Percentiles rank a stretch among this genome's conserved stretches.
Conservation (phyloP, 306 rosid genomes). For the Cicer bijugum region DNA sequence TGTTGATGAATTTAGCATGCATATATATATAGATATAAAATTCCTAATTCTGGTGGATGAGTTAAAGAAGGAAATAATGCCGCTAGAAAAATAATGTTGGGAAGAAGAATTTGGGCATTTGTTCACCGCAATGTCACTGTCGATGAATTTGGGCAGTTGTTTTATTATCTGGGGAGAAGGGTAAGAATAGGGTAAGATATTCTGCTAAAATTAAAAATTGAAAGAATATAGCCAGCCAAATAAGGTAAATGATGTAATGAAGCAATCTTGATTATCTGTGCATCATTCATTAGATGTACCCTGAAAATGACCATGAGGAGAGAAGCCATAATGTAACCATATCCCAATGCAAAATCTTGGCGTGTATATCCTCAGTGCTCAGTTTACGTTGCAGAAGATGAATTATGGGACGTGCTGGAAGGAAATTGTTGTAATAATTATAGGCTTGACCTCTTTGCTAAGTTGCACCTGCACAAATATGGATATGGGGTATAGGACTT, state of each 20-base stretch:
- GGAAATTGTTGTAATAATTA: background rate
- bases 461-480: background rate
- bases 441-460: background rate
- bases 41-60: constrained; percentile 11
- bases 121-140: background rate
- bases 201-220: background rate
- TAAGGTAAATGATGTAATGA: constrained; percentile 9
- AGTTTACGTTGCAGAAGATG: constrained; percentile 3
- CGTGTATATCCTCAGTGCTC: background rate
- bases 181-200: background rate
- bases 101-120: constrained; percentile 17
- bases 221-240: background rate
- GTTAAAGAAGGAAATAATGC: constrained; percentile 1
- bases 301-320: constrained; percentile 17
- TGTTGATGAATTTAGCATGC: constrained; percentile 11
- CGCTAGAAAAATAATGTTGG: background rate
- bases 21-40: background rate
- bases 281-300: background rate
- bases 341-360: background rate
- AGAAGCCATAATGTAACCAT: background rate
- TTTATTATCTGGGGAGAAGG: background rate
- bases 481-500: background rate
- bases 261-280: constrained; percentile 24
- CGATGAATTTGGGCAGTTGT: background rate
- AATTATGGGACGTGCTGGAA: constrained; percentile 14